Evolutionary conservation across 2,329 filamentous ascomycete species (phyloP), one percentile per base, ranked within the genome.

Genomic region (Biscogniauxia marginata): DNA sequence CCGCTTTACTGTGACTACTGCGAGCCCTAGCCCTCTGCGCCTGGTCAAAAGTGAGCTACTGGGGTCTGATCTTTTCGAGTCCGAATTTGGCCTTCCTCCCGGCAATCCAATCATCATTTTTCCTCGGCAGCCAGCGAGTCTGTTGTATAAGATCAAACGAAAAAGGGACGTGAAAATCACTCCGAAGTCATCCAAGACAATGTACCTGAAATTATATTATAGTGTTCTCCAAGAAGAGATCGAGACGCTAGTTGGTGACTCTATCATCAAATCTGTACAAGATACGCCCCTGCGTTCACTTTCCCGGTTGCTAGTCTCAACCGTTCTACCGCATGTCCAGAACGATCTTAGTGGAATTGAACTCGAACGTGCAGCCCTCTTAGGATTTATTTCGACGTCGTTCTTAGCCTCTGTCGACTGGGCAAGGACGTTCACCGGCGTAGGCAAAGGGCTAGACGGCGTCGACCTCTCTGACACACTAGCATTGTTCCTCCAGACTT

Each of bases 1-100:
- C 0, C 88, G 88, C 8, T 99, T 99, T 71, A 96, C 90, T 13
- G 88, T 99, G 52, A 92, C 91, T 11, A 92, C 93, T 0, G 88
- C 91, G 1, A 90, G 82, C 54, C 72, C 83, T 21, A 86, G 88
- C 24, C 95, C 95, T 0, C 72, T 98, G 8, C 83, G 89, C 3
- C 76, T 99, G 6, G 79, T 89, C 47, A 83, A 83, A 53, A 90
- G 90, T 61, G 80, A 85, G 52, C 81, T 99, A 0, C 73, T 88
- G 11, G 84, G 83, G 4, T 93, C 90, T 0, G 84, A 88, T 1
- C 74, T 86, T 0, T 93, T 90, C 59, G 79, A 84, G 13, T 83
- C 89, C 0, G 75, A 83, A 18, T 87, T 85, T 61, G 83, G 85
- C 0, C 73, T 81, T 5, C 70, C 80, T 2, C 77, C 84, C 6